Base-by-base conservation (phyloP, 2,329 filamentous ascomycete species). In the Ophiocordyceps camponoti-saundersi region DNA sequence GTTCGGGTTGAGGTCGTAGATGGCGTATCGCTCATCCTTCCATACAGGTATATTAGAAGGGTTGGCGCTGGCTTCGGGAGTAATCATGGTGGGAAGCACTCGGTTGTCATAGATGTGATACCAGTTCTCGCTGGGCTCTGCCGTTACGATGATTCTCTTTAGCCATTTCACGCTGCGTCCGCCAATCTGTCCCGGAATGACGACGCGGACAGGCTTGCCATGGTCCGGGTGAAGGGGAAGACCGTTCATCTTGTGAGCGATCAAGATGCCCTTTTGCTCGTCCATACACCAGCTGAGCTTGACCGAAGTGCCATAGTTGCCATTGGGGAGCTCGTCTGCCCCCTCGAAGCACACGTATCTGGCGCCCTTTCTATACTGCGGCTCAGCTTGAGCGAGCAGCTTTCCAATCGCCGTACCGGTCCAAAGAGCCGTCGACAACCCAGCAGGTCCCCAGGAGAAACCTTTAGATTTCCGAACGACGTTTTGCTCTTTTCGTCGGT, bases 41-140 rank as follows among this genome's bases (percentile, higher is more conserved):
- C 89, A 95, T 67, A 80, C 85, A 21, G 81, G 75, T 0, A 79
- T 76, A 46, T 88, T 70, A 15, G 32, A 36, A 36, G 32, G 32
- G 51, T 82, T 76, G 2, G 80, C 80, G 49, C 85, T 82, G 58
- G 82, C 80, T 53, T 94, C 87, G 0, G 89, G 87, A 12, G 80
- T 82, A 16, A 95, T 72, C 73, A 80, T 89, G 0, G 87, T 94
- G 53, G 89, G 89, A 39, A 95, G 65, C 1, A 95, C 87, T 49
- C 87, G 72, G 59, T 95, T 95, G 61, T 95, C 89, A 62, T 92
- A 89, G 51, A 93, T 87, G 61, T 95, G 89, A 56, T 95, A 95
- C 86, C 87, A 94, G 58, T 93, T 95, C 51, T 90, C 82, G 58
- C 87, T 94, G 0, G 88, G 87, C 22, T 72, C 69, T 11, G 80